Conservation (phyloP, 441 rosid genomes). For the Cnidoscolus chayamansa region DNA sequence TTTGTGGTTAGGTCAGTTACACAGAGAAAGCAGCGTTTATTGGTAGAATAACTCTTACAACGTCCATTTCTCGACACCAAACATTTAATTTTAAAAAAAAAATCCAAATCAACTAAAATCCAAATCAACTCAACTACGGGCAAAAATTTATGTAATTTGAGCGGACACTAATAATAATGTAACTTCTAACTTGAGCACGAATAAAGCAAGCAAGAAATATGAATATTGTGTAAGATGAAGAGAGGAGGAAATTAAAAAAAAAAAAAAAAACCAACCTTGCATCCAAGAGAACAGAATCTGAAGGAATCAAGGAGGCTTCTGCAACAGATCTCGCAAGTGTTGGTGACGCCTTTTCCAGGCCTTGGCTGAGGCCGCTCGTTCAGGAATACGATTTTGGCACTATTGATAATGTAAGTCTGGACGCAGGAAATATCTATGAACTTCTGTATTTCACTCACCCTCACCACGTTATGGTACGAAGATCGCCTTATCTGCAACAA, state of each 20-base stretch:
- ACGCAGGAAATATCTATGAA: conserved; percentile 68
- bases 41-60: not conserved
- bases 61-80: not conserved
- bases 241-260: too few relatives aligned
- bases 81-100: not conserved
- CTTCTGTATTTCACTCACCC: conserved; percentile 77
- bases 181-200: not conserved
- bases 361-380: conserved; percentile 83
- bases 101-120: not conserved
- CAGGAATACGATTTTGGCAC: conserved; percentile 80
- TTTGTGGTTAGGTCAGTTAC: too few relatives aligned
- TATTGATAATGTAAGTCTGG: conserved; percentile 83
- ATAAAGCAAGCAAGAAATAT: not conserved
- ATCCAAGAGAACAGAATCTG: conserved; percentile 86
- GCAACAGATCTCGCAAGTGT: conserved; percentile 73
- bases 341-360: conserved; percentile 86
- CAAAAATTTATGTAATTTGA: conserved; percentile 3
- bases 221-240: not conserved
- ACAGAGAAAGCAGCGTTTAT: too few relatives aligned
- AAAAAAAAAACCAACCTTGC: conserved; percentile 50
- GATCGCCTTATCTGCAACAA: conserved; percentile 72
- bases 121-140: not conserved
- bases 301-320: conserved; percentile 85
- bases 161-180: not conserved
- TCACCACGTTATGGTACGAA: conserved; percentile 81